Evolutionary conservation across 306 rosid genomes (phyloP).

Genomic region (Erythrophleum fordii): DNA sequence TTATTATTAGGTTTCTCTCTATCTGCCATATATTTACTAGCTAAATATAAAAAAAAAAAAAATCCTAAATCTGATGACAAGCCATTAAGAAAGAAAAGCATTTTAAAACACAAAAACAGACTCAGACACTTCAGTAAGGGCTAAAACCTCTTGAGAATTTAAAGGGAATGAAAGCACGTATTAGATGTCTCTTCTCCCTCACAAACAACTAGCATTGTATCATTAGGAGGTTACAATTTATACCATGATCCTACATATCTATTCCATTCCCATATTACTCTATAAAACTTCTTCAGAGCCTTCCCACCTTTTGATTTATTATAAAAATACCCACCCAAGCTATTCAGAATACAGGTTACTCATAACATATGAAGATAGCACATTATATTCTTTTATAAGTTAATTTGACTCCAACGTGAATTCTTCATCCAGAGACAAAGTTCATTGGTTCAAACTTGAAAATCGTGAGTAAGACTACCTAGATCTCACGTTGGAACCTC

Average conservation of each 20-base stretch:
- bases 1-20: no score
- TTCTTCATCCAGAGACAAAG: not conserved
- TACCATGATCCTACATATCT: not conserved
- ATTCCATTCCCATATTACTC: constrained; percentile 24
- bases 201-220: constrained; percentile 11
- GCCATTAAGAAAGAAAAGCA: not conserved
- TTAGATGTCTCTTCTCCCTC: constrained; percentile 21
- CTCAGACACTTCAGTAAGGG: not conserved
- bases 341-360: not conserved
- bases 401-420: not conserved
- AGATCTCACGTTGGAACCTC: constrained; percentile 45
- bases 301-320: not conserved
- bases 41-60: no score
- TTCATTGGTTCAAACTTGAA: not conserved
- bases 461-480: constrained; percentile 35
- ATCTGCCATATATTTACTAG: no score
- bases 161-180: not conserved
- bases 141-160: not conserved
- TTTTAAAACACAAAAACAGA: not conserved
- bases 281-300: not conserved
- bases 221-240: constrained; percentile 26
- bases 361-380: constrained; percentile 1
- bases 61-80: no score
- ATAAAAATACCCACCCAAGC: not conserved
- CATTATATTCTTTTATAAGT: not conserved